Conservation (phyloP, 352 stramenopile genomes). For the Thalassiosira mediterranea region DNA sequence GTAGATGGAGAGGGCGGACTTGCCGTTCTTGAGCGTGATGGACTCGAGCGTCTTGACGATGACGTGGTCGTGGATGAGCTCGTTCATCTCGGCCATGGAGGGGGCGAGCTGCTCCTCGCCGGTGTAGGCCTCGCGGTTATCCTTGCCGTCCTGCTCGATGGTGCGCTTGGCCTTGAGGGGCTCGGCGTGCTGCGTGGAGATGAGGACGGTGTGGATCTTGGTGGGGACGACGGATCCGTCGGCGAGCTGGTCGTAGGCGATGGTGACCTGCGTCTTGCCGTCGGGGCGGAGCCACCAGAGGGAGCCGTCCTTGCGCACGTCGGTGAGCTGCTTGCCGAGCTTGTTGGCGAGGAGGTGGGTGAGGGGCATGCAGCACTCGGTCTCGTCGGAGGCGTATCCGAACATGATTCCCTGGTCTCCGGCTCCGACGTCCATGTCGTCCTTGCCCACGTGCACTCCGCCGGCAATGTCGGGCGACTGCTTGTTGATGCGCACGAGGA, state of each 20-base stretch:
- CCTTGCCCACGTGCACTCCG: slow-evolving; percentile 94
- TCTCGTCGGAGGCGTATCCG: slow-evolving; percentile 97
- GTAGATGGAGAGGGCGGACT: slow-evolving; percentile 70
- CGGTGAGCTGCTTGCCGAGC: slow-evolving; percentile 96
- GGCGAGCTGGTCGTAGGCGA: slow-evolving; percentile 97
- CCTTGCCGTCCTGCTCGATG: slow-evolving; percentile 86
- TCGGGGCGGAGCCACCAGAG: slow-evolving; percentile 98
- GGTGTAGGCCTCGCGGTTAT: slow-evolving; percentile 69
- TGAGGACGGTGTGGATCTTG: slow-evolving; percentile 98
- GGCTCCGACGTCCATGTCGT: slow-evolving; percentile 95
- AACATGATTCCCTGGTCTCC: slow-evolving; percentile 98
- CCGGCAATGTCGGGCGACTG: slow-evolving; percentile 99
- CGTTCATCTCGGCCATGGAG: slow-evolving; percentile 78
- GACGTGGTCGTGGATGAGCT: slow-evolving; percentile 77
- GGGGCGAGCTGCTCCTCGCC: slow-evolving; percentile 70
- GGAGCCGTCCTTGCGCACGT: slow-evolving; percentile 98
- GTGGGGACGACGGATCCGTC: slow-evolving; percentile 93
- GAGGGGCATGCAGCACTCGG: slow-evolving; percentile 95
- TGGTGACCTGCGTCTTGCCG: slow-evolving; percentile 99
- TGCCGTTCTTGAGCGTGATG: slow-evolving; percentile 75
- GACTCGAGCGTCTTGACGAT: slow-evolving; percentile 69
- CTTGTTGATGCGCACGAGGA: slow-evolving; percentile 99
- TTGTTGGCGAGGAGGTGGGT: slow-evolving; percentile 97
- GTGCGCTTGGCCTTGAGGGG: slow-evolving; percentile 99
- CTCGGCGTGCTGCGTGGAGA: slow-evolving; percentile 98